Evolutionary conservation across 257 asterid species (phyloP), one percentile per base, ranked within the genome.

Genomic region (Euphrasia confusa): DNA sequence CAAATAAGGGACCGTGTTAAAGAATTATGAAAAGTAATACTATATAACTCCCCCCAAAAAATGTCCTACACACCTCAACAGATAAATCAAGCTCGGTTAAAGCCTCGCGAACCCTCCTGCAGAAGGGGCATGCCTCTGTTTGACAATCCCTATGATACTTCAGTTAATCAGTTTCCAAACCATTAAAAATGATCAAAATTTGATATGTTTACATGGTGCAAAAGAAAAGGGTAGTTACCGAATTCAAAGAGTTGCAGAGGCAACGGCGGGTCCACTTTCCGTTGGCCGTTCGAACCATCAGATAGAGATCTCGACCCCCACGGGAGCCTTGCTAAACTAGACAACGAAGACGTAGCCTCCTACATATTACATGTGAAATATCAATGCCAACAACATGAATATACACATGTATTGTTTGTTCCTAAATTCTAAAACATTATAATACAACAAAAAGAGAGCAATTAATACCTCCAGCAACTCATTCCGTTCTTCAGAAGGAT

Each of bases 81-180:
- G 94, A 83, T 61, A 88, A 75, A 76, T 88, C 96, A 56, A 88
- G 91, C 79, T 88, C 96, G 24, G 91, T 85, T 17, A 85, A 71
- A 69, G 96, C 91, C 68, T 88, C 96, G 8, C 96, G 84, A 40
- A 88, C 96, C 81, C 96, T 85, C 72, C 94, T 84, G 73, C 96
- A 85, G 72, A 88, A 88, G 10, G 96, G 96, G 79, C 96, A 88
- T 54, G 96, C 96, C 85, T 88, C 96, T 85, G 94, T 77, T 35
- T 62, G 78, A 75, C 72, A 83, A 73, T 58, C 63, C 77, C 75
- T 67, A 74, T 59, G 67, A 71, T 12, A 55, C 70, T 73, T 71
- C 54, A 68, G 77, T 73, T 68, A 72, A 70, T 72, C 58, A 55
- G 45, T 37, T 62, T 63, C 35, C 65, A 65, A 66, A 54, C 55